Evolutionary conservation across 1,284 basidiomycete genomes (phyloP).

Genomic region (Fistulina hepatica): DNA sequence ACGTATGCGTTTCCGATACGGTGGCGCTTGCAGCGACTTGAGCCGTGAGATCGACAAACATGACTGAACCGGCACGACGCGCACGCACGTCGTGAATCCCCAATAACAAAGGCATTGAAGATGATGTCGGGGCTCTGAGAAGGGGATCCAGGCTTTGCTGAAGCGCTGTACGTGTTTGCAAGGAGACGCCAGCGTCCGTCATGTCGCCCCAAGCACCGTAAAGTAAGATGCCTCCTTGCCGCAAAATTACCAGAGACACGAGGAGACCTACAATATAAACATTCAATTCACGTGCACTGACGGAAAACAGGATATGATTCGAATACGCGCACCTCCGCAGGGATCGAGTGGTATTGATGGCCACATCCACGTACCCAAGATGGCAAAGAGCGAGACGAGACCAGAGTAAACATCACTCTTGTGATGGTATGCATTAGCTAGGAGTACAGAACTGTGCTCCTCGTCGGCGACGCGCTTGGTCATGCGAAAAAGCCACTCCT

Average conservation of each 20-base stretch:
- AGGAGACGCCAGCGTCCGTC: constrained; percentile 74
- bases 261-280: constrained; percentile 47
- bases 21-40: constrained; percentile 53
- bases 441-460: constrained; percentile 82
- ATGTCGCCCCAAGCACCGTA: constrained; percentile 72
- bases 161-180: constrained; percentile 42
- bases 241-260: constrained; percentile 83
- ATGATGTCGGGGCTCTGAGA: constrained; percentile 20
- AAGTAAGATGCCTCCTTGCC: constrained; percentile 71
- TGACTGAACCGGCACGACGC: constrained; percentile 63
- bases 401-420: constrained; percentile 90
- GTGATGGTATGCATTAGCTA: constrained; percentile 91
- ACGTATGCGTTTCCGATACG: constrained; percentile 42
- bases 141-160: constrained; percentile 44
- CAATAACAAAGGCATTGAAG: constrained; percentile 25
- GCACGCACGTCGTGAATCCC: constrained; percentile 61
- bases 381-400: constrained; percentile 79
- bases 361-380: constrained; percentile 76
- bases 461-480: constrained; percentile 84
- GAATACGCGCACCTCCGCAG: constrained; percentile 65
- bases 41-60: constrained; percentile 67
- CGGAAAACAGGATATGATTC: constrained; percentile 7
- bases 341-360: constrained; percentile 89
- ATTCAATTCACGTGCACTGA: background rate
- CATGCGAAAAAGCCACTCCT: constrained; percentile 88